A percentile compares a stretch with the other conserved stretches of the same genome.
phyloP scores from a whole-genome alignment of 805 yeast genomes.

The Metschnikowia dekortorum region DNA sequence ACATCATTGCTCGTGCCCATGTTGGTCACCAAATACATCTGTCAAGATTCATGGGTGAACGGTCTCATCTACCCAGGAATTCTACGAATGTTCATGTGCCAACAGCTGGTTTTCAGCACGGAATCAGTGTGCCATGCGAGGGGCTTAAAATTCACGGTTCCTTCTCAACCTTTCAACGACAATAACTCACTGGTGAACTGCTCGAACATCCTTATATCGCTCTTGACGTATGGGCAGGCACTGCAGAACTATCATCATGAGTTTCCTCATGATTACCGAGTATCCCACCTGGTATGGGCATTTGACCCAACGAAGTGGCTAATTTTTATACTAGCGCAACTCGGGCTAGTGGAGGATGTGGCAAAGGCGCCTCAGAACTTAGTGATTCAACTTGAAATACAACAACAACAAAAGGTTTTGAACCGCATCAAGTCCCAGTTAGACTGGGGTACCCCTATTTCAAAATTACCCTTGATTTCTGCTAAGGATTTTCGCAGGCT shows the following conservation, averaged over 20 bases:
- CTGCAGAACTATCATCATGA: constrained; percentile 93
- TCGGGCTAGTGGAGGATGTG: constrained; percentile 59
- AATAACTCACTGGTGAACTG: constrained; percentile 71
- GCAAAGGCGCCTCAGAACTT: constrained; percentile 62
- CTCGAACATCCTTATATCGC: constrained; percentile 49
- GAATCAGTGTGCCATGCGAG: constrained; percentile 77
- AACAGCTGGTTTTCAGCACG: constrained; percentile 72
- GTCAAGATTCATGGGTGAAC: constrained; percentile 29
- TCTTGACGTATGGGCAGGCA: constrained; percentile 84
- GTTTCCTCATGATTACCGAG: constrained; percentile 86
- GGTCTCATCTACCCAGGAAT: constrained; percentile 69
- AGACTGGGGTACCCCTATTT: constrained; percentile 94
- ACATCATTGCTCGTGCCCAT: constrained; percentile 31
- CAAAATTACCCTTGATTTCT: constrained; percentile 66
- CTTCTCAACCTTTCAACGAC: constrained; percentile 43
- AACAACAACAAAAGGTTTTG: constrained; percentile 74
- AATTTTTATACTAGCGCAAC: constrained; percentile 45
- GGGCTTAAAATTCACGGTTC: constrained; percentile 65
- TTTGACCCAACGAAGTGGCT: constrained; percentile 88
- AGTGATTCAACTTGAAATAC: constrained; percentile 50
- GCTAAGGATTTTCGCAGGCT: constrained; percentile 43
- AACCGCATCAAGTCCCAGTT: constrained; percentile 73
- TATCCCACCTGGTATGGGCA: constrained; percentile 64
- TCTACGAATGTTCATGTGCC: constrained; percentile 63
- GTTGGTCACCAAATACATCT: constrained; percentile 19